Evolutionary conservation across 331 rosid genomes (phyloP).

Genomic region (Cucumis variabilis): DNA sequence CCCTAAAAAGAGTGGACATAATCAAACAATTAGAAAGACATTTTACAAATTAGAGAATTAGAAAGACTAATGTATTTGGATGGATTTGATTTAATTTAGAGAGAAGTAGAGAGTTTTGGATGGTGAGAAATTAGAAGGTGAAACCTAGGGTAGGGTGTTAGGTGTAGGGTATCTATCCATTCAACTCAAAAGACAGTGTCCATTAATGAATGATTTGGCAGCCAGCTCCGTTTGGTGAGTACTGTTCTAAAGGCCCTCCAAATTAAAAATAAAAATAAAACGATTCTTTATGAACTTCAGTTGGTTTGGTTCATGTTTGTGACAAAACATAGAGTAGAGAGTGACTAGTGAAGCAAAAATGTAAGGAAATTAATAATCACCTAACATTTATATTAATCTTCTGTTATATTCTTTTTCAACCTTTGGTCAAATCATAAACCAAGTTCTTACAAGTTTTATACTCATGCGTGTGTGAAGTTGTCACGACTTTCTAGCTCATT

Average conservation of each 20-base stretch:
- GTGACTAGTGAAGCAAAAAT: not conserved
- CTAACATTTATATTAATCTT: not conserved
- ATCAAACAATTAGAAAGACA: not conserved
- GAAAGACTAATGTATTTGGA: not conserved
- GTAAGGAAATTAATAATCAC: not conserved
- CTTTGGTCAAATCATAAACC: no score
- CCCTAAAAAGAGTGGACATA: no score
- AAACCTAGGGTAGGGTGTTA: not conserved
- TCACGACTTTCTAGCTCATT: no score
- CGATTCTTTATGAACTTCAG: not conserved
- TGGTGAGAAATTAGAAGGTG: not conserved
- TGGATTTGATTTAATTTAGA: not conserved
- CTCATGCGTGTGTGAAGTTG: no score
- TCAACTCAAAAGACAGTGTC: not conserved
- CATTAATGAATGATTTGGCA: constrained; percentile 19
- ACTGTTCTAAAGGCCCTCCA: not conserved
- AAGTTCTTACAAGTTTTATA: no score
- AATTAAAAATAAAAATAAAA: not conserved
- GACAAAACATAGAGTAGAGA: not conserved
- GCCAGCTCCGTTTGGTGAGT: constrained; percentile 16
- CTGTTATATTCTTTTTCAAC: not conserved
- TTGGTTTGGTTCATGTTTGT: constrained; percentile 13
- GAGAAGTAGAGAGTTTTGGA: not conserved
- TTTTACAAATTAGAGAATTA: not conserved
- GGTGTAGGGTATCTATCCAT: constrained; percentile 24